A percentile compares a stretch with the other conserved stretches of the same genome.
Conservation (phyloP, 2,329 filamentous ascomycete species). For the Colletotrichum caudatum region DNA sequence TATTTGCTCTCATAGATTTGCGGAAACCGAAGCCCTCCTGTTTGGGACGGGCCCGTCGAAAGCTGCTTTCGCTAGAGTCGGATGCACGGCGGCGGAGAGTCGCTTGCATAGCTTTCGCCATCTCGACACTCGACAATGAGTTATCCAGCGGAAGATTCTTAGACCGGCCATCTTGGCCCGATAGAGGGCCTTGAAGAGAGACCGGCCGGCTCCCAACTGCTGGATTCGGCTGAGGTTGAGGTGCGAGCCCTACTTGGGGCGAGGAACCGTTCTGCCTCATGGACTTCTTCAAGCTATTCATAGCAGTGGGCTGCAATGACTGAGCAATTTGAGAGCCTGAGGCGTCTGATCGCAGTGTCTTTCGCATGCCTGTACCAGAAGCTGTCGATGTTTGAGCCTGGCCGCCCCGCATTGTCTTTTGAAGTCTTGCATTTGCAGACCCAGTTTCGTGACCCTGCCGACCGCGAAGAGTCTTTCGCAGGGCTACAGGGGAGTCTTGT, state of each 20-base stretch:
- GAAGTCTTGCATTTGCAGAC: constrained; percentile 51
- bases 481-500: constrained; percentile 2
- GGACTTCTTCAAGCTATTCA: constrained; percentile 49
- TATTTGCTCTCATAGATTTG: constrained; percentile 74
- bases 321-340: neutral
- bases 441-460: constrained; percentile 30
- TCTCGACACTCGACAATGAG: constrained; percentile 40
- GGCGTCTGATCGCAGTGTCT: constrained; percentile 41
- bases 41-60: constrained; percentile 72
- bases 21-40: constrained; percentile 72
- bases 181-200: constrained; percentile 26
- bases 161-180: constrained; percentile 4
- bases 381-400: constrained; percentile 40
- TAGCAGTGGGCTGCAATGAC: neutral
- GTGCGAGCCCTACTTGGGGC: neutral
- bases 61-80: constrained; percentile 83
- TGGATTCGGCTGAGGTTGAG: neutral
- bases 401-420: constrained; percentile 60
- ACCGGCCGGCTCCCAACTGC: constrained; percentile 11
- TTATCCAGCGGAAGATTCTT: constrained; percentile 31
- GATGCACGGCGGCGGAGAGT: constrained; percentile 66
- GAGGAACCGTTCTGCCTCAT: constrained; percentile 41
- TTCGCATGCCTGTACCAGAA: constrained; percentile 46
- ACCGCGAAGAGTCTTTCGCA: constrained; percentile 30
- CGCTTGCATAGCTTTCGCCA: constrained; percentile 46